phyloP scores from a whole-genome alignment of 2,329 filamentous ascomycete species.

The Talaromyces sp. region DNA sequence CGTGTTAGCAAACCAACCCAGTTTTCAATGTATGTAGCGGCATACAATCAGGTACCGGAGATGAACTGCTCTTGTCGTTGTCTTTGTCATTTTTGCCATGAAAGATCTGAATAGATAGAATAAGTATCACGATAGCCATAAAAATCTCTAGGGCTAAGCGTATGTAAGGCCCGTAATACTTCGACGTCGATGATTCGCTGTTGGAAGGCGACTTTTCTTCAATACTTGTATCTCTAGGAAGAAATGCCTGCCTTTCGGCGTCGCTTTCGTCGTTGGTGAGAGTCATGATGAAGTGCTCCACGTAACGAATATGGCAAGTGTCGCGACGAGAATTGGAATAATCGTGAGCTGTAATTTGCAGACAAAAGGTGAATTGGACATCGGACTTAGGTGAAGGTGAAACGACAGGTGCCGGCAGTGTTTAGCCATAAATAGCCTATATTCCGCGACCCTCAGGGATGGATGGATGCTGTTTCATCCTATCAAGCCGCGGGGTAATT shows the following conservation, averaged over 20 bases:
- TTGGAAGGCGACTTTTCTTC: neutral
- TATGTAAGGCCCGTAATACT: neutral
- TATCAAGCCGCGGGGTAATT: neutral
- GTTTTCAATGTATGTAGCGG: neutral
- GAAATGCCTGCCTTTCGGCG: conserved; percentile 2
- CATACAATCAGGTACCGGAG: conserved; percentile 8
- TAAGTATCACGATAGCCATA: conserved; percentile 2
- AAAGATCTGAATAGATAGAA: neutral
- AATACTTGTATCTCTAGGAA: neutral
- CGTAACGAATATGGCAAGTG: neutral
- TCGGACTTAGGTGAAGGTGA: neutral
- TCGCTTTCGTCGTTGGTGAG: neutral
- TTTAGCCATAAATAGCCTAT: conserved; percentile 4
- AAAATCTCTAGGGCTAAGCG: neutral
- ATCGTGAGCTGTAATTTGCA: too few relatives aligned
- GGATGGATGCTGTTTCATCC: neutral
- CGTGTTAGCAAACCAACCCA: neutral
- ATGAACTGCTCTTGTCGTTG: neutral
- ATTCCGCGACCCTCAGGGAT: neutral
- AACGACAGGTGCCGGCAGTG: neutral
- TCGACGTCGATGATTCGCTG: neutral
- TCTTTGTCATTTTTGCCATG: conserved; percentile 1
- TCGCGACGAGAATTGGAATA: neutral
- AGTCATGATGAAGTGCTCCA: neutral
- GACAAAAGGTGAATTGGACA: too few relatives aligned